These are phyloP conservation scores for Phytopythium delawarense DNA, from an alignment of 352 stramenopile species.

Conservation along the genomic window DNA sequence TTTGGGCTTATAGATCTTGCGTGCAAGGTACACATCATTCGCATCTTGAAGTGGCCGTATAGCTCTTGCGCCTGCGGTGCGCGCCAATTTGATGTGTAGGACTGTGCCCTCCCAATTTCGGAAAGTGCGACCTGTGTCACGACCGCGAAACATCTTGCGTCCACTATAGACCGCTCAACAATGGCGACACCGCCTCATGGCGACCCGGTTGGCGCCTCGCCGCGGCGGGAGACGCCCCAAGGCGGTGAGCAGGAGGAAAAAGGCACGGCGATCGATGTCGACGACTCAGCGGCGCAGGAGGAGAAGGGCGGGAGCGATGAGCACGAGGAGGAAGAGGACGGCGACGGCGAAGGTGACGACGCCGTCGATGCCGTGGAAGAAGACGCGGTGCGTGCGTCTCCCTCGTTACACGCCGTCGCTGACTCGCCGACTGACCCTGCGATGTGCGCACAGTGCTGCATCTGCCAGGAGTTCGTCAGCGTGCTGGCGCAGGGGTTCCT, in stretches of 20 bases:
- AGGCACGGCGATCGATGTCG: background rate
- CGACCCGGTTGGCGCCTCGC: background rate
- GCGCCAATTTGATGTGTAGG: background rate
- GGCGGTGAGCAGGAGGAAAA: background rate
- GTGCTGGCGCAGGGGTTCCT: conserved; percentile 50
- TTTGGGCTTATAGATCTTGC: background rate
- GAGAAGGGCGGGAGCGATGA: conserved; percentile 13
- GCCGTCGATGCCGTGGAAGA: conserved; percentile 27
- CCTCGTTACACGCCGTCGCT: background rate
- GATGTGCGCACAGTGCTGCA: conserved; percentile 52
- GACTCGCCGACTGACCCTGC: background rate
- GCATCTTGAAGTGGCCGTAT: conserved; percentile 2
- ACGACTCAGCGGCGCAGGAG: conserved; percentile 6
- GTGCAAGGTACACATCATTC: background rate
- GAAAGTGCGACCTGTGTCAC: background rate
- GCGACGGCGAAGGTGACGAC: conserved; percentile 5
- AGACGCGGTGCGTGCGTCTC: conserved; percentile 22
- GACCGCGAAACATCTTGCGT: background rate
- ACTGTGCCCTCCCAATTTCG: background rate
- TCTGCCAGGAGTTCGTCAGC: conserved; percentile 72
- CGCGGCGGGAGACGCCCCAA: background rate
- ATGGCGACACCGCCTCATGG: background rate
- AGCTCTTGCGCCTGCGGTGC: background rate
- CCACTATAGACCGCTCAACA: background rate
- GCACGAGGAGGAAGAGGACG: conserved; percentile 5